These are phyloP conservation scores for Emergomyces pasteurianus DNA, from an alignment of 2,329 filamentous ascomycete species.

Conservation along the genomic window DNA sequence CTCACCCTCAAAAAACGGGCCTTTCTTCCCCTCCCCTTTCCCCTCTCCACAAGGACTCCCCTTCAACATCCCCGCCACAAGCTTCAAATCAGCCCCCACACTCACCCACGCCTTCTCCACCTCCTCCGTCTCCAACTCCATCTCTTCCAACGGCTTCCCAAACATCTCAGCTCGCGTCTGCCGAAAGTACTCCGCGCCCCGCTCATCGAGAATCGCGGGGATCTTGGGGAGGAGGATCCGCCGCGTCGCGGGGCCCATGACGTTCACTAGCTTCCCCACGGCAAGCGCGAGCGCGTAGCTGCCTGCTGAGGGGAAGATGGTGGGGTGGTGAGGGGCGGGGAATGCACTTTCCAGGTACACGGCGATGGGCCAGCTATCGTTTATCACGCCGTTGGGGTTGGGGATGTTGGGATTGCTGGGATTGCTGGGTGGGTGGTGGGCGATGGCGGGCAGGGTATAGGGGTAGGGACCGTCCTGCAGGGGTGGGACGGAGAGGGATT, in stretches of 20 bases:
- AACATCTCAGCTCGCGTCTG: constrained; percentile 23
- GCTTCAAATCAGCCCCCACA: constrained; percentile 17
- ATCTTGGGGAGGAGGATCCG: constrained; percentile 25
- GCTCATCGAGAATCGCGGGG: constrained; percentile 22
- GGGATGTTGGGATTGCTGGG: not conserved
- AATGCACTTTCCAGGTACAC: constrained; percentile 29
- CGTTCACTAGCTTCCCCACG: constrained; percentile 12
- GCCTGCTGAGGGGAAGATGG: constrained; percentile 22
- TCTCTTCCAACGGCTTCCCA: constrained; percentile 21
- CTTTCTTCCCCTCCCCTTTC: not conserved
- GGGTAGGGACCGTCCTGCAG: constrained; percentile 4
- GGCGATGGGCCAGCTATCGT: constrained; percentile 27
- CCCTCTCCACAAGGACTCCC: not conserved
- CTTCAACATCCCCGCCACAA: constrained; percentile 19
- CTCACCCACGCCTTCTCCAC: constrained; percentile 8
- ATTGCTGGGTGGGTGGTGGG: constrained; percentile 25
- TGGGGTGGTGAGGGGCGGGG: constrained; percentile 21
- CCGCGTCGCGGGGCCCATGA: constrained; percentile 11
- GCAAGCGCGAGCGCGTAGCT: constrained; percentile 20
- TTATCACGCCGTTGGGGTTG: constrained; percentile 5
- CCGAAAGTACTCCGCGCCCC: constrained; percentile 25
- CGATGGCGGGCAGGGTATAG: constrained; percentile 31
- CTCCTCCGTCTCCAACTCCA: constrained; percentile 14
- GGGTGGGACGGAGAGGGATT: constrained; percentile 11
- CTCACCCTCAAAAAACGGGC: constrained; percentile 10